Conservation (phyloP, 805 yeast genomes). For the Ogataea paraovalis region DNA sequence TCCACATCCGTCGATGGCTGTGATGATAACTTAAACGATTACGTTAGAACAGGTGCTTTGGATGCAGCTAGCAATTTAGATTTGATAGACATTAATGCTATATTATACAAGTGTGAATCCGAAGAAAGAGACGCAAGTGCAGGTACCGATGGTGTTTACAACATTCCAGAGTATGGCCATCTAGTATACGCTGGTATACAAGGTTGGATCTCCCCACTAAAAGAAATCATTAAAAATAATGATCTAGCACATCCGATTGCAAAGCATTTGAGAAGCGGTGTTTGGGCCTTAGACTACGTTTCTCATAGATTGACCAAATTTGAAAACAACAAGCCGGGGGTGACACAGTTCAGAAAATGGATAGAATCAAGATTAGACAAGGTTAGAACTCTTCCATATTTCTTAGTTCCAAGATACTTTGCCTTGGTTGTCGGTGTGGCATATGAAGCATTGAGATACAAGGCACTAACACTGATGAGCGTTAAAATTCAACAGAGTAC, state of each 20-base stretch:
- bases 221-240: conserved; percentile 58
- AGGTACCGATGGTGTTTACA: conserved; percentile 70
- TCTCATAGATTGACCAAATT: conserved; percentile 59
- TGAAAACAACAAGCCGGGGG: conserved; percentile 38
- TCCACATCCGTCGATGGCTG: conserved; percentile 67
- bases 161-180: conserved; percentile 68
- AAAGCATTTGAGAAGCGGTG: conserved; percentile 73
- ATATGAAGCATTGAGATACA: conserved; percentile 73
- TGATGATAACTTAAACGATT: conserved; percentile 59
- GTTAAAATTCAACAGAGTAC: conserved; percentile 55
- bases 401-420: conserved; percentile 82
- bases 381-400: conserved; percentile 67
- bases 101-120: conserved; percentile 73
- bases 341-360: conserved; percentile 65
- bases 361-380: conserved; percentile 57
- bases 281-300: conserved; percentile 85
- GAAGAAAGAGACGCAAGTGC: conserved; percentile 82
- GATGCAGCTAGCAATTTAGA: conserved; percentile 62
- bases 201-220: conserved; percentile 80
- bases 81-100: conserved; percentile 67
- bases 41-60: conserved; percentile 69
- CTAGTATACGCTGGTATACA: conserved; percentile 86
- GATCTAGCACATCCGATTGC: conserved; percentile 83
- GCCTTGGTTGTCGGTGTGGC: conserved; percentile 77
- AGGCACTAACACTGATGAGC: conserved; percentile 57